A percentile compares a stretch with the other conserved stretches of the same genome.
Evolutionary conservation across 2,329 filamentous ascomycete genomes (phyloP).

Genomic region (Ophiostoma tasmaniense): DNA sequence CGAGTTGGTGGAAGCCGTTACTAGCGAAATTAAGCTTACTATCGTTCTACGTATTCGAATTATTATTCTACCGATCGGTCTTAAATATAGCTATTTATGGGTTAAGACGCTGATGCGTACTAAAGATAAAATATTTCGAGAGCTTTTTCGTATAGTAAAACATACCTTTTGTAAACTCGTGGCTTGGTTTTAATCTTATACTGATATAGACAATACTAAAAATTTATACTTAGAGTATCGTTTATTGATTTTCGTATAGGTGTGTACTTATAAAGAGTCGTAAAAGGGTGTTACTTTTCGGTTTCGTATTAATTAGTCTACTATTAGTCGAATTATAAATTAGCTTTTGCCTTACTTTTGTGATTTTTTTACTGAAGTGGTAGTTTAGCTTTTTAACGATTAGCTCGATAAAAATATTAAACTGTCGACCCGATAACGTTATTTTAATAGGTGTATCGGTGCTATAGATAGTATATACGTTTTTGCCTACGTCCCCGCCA

Average conservation of each 20-base stretch:
- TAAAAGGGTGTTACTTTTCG: not conserved
- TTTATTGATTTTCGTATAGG: no score
- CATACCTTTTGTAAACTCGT: not conserved
- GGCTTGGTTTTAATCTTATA: not conserved
- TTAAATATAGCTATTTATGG: not conserved
- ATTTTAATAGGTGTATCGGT: not conserved
- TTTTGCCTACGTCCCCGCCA: not conserved
- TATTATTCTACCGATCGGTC: not conserved
- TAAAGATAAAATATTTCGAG: not conserved
- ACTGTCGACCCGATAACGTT: not conserved
- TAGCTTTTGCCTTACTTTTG: not conserved
- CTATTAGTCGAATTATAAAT: not conserved
- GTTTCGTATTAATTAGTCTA: not conserved
- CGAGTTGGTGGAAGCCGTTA: not conserved
- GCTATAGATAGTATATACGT: not conserved
- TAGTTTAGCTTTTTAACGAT: not conserved
- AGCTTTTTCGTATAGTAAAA: not conserved
- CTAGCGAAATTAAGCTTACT: not conserved
- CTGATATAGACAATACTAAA: no score
- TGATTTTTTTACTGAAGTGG: not conserved
- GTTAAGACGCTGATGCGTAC: not conserved
- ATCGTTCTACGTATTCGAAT: not conserved
- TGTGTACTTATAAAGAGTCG: not conserved
- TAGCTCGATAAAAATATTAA: not conserved
- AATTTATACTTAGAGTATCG: not conserved